A percentile compares a stretch with the other conserved stretches of the same genome.
Conservation (phyloP, 345 rosid genomes). For the Hibiscus tridactylites region DNA sequence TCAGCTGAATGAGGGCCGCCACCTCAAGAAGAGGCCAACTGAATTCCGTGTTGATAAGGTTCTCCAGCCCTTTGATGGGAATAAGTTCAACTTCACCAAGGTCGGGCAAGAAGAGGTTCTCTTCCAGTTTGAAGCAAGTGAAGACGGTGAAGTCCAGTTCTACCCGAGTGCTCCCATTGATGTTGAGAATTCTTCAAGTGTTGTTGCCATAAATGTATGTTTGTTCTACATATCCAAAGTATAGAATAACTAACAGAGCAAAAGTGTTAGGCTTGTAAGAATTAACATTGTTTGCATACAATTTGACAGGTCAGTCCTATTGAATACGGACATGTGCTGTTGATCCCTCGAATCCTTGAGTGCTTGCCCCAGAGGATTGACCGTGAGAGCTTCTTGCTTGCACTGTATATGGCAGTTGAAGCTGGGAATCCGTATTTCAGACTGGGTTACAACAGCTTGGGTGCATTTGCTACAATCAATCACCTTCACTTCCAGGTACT, state of each 20-base stretch:
- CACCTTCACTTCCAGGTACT: slow-evolving; percentile 98
- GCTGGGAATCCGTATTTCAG: slow-evolving; percentile 79
- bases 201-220: slow-evolving; percentile 85
- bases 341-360: slow-evolving; percentile 77
- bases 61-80: slow-evolving; percentile 83
- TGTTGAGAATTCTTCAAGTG: slow-evolving; percentile 64
- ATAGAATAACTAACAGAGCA: not conserved
- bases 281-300: not conserved
- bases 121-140: slow-evolving; percentile 83
- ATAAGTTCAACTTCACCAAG: slow-evolving; percentile 90
- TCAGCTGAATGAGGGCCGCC: slow-evolving; percentile 94
- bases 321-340: slow-evolving; percentile 89
- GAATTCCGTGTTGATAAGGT: slow-evolving; percentile 91
- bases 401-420: slow-evolving; percentile 74
- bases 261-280: not conserved
- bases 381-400: slow-evolving; percentile 72
- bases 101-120: slow-evolving; percentile 94
- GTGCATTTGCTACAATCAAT: slow-evolving; percentile 96
- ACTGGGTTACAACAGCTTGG: slow-evolving; percentile 92
- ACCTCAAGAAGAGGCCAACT: slow-evolving; percentile 95
- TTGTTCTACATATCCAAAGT: not conserved
- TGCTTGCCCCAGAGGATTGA: slow-evolving; percentile 97
- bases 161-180: slow-evolving; percentile 54
- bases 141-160: slow-evolving; percentile 58
- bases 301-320: slow-evolving; percentile 84